These are phyloP conservation scores for Chloromonas sp. DNA, from an alignment of 163 green algal genomes.

Conservation along the genomic window DNA sequence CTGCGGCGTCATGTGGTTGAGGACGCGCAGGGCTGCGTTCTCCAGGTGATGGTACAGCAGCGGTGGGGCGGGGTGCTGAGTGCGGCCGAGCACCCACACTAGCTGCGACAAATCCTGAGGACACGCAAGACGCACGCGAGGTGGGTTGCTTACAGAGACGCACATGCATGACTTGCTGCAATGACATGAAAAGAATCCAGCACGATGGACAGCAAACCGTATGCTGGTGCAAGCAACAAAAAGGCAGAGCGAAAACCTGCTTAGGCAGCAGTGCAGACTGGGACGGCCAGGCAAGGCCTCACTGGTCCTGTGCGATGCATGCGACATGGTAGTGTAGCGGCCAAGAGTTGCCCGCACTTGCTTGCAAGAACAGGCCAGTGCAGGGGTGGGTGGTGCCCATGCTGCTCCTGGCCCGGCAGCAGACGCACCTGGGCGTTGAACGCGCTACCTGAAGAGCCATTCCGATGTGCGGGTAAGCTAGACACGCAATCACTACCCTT, in stretches of 20 bases:
- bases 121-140: neutral
- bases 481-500: neutral
- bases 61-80: neutral
- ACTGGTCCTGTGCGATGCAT: too few species aligned
- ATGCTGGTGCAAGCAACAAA: neutral
- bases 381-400: too few species aligned
- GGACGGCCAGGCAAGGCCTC: too few species aligned
- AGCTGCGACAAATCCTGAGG: constrained; percentile 5
- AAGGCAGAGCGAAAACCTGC: neutral
- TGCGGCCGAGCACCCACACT: constrained; percentile 6
- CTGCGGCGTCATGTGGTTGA: neutral
- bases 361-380: too few species aligned
- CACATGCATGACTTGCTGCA: neutral
- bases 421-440: too few species aligned
- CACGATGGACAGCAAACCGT: neutral
- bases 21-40: neutral
- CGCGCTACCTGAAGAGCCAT: too few species aligned
- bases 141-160: neutral
- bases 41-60: constrained; percentile 3
- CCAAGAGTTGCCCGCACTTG: too few species aligned
- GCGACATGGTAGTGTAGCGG: too few species aligned
- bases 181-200: neutral
- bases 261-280: neutral
- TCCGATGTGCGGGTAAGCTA: neutral
- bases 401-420: too few species aligned